Evolutionary conservation across 1,284 basidiomycete species (phyloP).

Genomic region (Bjerkandera adusta): DNA sequence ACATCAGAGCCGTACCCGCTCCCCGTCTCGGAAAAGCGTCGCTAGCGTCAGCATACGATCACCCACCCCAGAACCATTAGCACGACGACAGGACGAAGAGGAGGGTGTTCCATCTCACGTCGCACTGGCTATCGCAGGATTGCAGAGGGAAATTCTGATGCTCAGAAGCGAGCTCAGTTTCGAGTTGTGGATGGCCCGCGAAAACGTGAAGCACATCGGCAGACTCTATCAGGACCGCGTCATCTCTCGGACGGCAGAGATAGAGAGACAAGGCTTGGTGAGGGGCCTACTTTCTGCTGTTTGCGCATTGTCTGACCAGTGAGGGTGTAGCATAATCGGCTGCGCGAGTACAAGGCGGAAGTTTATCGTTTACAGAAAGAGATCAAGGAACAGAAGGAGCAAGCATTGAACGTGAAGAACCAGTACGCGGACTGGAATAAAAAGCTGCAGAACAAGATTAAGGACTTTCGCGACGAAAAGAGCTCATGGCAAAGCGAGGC

Average conservation of each 20-base stretch:
- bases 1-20: slow-evolving; percentile 14
- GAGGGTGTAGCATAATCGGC: slow-evolving; percentile 66
- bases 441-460: slow-evolving; percentile 65
- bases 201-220: slow-evolving; percentile 79
- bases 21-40: slow-evolving; percentile 19
- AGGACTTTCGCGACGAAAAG: slow-evolving; percentile 66
- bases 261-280: slow-evolving; percentile 79
- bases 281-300: slow-evolving; percentile 23
- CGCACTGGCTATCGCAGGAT: slow-evolving; percentile 57
- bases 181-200: slow-evolving; percentile 75
- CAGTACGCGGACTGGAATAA: slow-evolving; percentile 73
- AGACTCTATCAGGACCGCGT: slow-evolving; percentile 72
- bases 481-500: slow-evolving; percentile 63
- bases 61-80: slow-evolving; percentile 9
- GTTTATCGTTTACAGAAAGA: slow-evolving; percentile 61
- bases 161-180: slow-evolving; percentile 80
- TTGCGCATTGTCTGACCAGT: not conserved
- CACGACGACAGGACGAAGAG: not conserved
- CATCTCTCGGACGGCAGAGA: slow-evolving; percentile 68
- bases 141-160: slow-evolving; percentile 73
- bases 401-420: slow-evolving; percentile 59
- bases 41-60: slow-evolving; percentile 15
- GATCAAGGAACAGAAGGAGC: slow-evolving; percentile 61
- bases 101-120: slow-evolving; percentile 40
- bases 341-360: slow-evolving; percentile 68